Evolutionary conservation across 192 early-diverging fungal species (phyloP).

Genomic region (Borealophlyctis nickersoniae): DNA sequence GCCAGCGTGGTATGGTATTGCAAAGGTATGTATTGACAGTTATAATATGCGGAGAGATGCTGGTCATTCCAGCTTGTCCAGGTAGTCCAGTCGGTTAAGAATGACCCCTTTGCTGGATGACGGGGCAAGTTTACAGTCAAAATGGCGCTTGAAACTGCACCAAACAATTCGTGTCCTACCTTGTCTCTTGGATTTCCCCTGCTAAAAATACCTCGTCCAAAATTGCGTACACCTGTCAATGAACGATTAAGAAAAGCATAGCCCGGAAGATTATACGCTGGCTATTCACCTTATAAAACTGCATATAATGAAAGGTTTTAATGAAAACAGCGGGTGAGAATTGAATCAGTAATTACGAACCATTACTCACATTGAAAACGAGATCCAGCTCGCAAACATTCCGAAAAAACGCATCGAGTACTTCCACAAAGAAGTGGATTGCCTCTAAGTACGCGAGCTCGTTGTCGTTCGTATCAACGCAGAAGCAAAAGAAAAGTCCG

Average conservation of each 20-base stretch:
- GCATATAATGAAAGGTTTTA: slow-evolving; percentile 1
- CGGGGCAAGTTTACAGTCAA: not conserved
- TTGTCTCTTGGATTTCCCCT: slow-evolving; percentile 97
- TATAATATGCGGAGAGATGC: too few relatives aligned
- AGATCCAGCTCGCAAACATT: slow-evolving; percentile 98
- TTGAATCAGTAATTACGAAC: too few relatives aligned
- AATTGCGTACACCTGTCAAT: slow-evolving; percentile 80
- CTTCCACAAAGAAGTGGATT: slow-evolving; percentile 99
- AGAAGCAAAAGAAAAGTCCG: slow-evolving; percentile 97
- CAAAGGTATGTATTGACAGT: too few relatives aligned
- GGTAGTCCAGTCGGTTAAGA: slow-evolving; percentile 44
- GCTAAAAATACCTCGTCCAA: slow-evolving; percentile 97
- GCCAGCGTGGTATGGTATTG: too few relatives aligned
- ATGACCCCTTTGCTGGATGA: slow-evolving; percentile 44
- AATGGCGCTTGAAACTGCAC: not conserved
- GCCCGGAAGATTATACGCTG: too few relatives aligned
- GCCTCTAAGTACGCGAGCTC: slow-evolving; percentile 93
- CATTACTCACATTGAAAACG: slow-evolving; percentile 85
- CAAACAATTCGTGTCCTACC: slow-evolving; percentile 31
- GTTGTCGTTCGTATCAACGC: slow-evolving; percentile 98
- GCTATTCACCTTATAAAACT: not conserved
- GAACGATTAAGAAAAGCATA: too few relatives aligned
- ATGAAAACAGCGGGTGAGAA: slow-evolving; percentile 9
- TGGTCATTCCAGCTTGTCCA: slow-evolving; percentile 57
- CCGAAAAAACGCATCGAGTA: slow-evolving; percentile 95